Evolutionary conservation across 106 monocot genomes (phyloP), one percentile per base, ranked within the genome.

Genomic region (Allium cepa): DNA sequence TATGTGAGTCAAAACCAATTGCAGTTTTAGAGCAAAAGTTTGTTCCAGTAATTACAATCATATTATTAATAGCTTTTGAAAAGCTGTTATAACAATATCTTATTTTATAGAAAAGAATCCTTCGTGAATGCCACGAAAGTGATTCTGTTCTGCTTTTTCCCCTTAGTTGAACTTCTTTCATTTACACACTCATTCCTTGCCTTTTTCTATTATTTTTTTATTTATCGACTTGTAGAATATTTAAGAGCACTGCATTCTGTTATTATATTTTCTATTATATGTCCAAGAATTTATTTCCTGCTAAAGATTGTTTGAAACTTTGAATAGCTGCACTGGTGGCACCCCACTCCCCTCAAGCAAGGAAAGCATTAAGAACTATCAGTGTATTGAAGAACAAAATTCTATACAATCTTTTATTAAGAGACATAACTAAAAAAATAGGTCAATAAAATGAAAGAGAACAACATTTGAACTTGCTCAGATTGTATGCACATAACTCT

Each of bases 81-180:
- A 36, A 36, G 36, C 36, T 36, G 36, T 36, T 36, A 36, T 36
- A 22, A 22, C 28, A 60, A 78, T 57, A 72, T 57, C 1, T 60
- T 60, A 56, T 8, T 72, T 51, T 51, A 67, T 11, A 66, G 50
- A 73, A 13, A 18, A 61, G n/a, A 57, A 49, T 46, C 55, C 7
- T 47, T 68, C 56, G 46, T 64, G 75, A 75, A 80, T 76, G 75
- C 75, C 56, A 71, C 53, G 57, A 80, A 75, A 80, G 79, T 69
- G 53, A 78, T 71, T 75, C 71, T 76, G 67, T 72, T 22, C 57
- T 36, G 36, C 36, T 36, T 36, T 36, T 36, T 36, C 5, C 5
- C 36, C 36, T 2, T 5, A 36, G 36, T 36, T 36, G 36, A 36
- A 36, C 36, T 36, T 36, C 36, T 36, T 36, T 36, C 36, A 36